phyloP scores from a whole-genome alignment of 495 filamentous ascomycete species.

The Copromyces sp. region DNA sequence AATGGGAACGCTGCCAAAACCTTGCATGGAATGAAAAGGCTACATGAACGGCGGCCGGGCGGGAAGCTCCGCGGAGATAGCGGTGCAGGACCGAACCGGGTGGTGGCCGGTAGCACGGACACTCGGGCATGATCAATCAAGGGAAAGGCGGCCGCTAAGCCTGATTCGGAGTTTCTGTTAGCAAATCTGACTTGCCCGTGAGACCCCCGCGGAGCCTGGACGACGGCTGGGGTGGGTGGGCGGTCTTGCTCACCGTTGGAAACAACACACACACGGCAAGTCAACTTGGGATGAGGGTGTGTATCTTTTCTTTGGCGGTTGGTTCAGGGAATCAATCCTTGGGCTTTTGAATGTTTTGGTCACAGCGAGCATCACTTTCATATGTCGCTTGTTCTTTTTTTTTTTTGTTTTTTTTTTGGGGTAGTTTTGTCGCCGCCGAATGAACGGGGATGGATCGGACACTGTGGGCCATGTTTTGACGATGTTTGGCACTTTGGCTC shows the following conservation, averaged over 20 bases:
- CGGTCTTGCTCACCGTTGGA: neutral
- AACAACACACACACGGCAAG: slow-evolving; percentile 1
- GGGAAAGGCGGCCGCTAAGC: slow-evolving; percentile 6
- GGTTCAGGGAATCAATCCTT: neutral
- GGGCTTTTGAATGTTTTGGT: neutral
- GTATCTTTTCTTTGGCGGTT: neutral
- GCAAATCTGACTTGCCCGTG: slow-evolving; percentile 19
- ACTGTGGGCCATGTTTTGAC: neutral
- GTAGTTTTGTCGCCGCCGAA: neutral
- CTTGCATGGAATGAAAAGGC: too few species aligned
- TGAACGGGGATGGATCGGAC: neutral
- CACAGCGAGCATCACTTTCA: neutral
- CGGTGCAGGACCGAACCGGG: neutral
- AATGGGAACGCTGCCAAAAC: too few species aligned
- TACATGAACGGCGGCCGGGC: neutral
- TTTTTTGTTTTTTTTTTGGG: too few species aligned
- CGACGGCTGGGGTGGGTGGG: slow-evolving; percentile 3
- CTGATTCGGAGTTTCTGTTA: slow-evolving; percentile 20
- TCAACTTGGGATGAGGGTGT: neutral
- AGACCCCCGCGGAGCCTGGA: too few species aligned
- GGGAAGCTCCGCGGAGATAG: neutral
- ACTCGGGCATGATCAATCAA: neutral
- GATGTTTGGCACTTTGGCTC: neutral
- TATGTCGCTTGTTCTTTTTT: neutral
- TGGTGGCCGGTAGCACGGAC: neutral